Evolutionary conservation across 2,329 filamentous ascomycete genomes (phyloP), one percentile per base, ranked within the genome.

Genomic region (Ophiostoma perfectum): DNA sequence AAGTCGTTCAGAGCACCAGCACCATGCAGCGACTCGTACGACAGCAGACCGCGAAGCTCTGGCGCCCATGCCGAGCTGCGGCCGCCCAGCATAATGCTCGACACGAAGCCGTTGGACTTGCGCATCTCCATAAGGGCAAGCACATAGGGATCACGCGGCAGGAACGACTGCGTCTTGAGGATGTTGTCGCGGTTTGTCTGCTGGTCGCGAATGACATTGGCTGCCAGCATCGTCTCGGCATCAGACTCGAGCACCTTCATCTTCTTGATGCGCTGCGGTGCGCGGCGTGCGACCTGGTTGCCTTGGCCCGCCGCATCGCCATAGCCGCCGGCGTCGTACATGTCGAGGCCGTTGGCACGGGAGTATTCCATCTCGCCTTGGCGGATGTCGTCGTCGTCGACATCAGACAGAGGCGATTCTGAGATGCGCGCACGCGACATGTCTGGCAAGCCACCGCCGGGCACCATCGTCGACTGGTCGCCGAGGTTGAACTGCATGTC

Each of bases 121-220:
- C 97, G 95, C 85, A 97, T 90, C 74, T 93, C 92, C 82, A 97
- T 90, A 36, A 99, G 81, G 45, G 92, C 91, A 42, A 98, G 84
- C 14, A 98, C 83, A 67, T 94, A 88, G 1, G 93, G 92, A 73
- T 99, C 93, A 52, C 91, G 88, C 1, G 94, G 92, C 62, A 99
- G 82, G 78, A 96, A 97, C 0, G 88, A 88, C 6, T 91, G 88
- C 1, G 90, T 86, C 78, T 90, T 93, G 69, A 97, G 83, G 71
- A 98, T 98, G 74, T 90, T 92, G 63, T 92, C 90, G 72, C 91
- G 90, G 76, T 96, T 92, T 69, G 88, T 84, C 76, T 97, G 93
- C 76, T 96, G 92, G 72, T 90, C 88, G 77, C 92, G 92, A 79
- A 99, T 93, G 72, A 94, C 87, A 44, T 82, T 83, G 73, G 84